Evolutionary conservation across 306 rosid species (phyloP).

Genomic region (Echinosophora koreensis): DNA sequence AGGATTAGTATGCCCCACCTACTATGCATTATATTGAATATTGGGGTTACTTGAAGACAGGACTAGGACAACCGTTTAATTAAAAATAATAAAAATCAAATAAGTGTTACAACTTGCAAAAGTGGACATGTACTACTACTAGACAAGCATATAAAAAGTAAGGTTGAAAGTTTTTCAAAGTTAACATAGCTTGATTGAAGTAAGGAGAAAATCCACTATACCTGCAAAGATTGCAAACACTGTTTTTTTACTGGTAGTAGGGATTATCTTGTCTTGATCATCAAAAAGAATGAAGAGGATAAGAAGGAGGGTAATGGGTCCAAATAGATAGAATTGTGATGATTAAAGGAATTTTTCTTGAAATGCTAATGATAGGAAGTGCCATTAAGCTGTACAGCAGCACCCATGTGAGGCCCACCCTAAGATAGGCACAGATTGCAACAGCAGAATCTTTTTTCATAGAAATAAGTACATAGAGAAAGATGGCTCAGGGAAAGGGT

Average conservation of each 20-base stretch:
- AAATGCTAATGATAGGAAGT: constrained; percentile 40
- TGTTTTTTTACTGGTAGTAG: constrained; percentile 17
- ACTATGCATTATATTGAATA: constrained; percentile 19
- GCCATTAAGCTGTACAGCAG: constrained; percentile 49
- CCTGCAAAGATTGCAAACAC: constrained; percentile 35
- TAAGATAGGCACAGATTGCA: constrained; percentile 39
- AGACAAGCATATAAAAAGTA: constrained; percentile 32
- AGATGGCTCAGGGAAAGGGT: constrained; percentile 28
- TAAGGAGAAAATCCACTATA: constrained; percentile 17
- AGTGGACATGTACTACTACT: constrained; percentile 43
- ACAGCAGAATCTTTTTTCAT: constrained; percentile 42
- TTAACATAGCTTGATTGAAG: constrained; percentile 42
- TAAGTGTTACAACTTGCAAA: constrained; percentile 19
- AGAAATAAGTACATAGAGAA: constrained; percentile 38
- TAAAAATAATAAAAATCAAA: constrained; percentile 35
- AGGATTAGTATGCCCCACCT: constrained; percentile 46
- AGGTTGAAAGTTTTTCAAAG: constrained; percentile 22
- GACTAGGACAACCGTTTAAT: constrained; percentile 40
- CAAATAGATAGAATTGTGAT: constrained; percentile 43
- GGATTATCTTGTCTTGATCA: constrained; percentile 36
- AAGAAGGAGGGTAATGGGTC: constrained; percentile 28
- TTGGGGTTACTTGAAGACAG: constrained; percentile 41
- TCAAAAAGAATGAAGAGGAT: constrained; percentile 31
- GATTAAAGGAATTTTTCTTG: constrained; percentile 27
- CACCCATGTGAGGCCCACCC: constrained; percentile 46